Base-by-base conservation (phyloP, 2,329 filamentous ascomycete genomes). In the Xylariaceae sp. region DNA sequence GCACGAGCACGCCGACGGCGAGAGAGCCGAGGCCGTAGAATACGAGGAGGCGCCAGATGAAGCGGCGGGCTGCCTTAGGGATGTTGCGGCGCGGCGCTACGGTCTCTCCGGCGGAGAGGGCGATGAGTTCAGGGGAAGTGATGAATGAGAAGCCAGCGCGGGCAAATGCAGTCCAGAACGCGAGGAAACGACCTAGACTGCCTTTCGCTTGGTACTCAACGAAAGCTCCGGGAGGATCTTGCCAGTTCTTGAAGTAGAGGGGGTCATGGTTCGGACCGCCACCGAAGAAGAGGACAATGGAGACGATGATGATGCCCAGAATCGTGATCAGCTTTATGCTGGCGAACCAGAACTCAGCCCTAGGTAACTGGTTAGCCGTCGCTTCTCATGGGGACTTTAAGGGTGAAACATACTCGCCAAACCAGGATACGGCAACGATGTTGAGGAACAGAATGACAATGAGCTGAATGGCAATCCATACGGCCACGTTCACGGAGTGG, bases 21-120 rank as follows among this genome's bases (percentile, higher is more conserved):
- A 88, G 77, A 30, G 82, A 81, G 2, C 81, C 79, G n/a, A 87
- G 71, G 5, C 85, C 82, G 70, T 88, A 88, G 71, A 88, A 88
- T 64, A 86, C 68, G 49, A 82, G 77, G 15, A 88, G 79, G 62
- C 85, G 83, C 74, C 78, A 85, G 66, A 87, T 78, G 66, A 86
- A 86, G 50, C 83, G 80, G 13, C 79, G 76, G 3, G 84, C 82
- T 0, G 85, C 85, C 74, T 85, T 86, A 59, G 86, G 86, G 58
- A 89, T 83, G 73, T 86, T 87, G 67, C 81, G 79, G 55, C 84
- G 80, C 1, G 86, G 87, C 18, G 85, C 82, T 30, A 83, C 75
- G 1, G 84, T 83, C 75, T 89, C 86, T 50, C 83, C 86, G 4
- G 85, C 86, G 1, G 86, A 84, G 58, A 87, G 80, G 45, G 82